phyloP scores from a whole-genome alignment of 2,329 filamentous ascomycete species.

The Calycina herbarum region DNA sequence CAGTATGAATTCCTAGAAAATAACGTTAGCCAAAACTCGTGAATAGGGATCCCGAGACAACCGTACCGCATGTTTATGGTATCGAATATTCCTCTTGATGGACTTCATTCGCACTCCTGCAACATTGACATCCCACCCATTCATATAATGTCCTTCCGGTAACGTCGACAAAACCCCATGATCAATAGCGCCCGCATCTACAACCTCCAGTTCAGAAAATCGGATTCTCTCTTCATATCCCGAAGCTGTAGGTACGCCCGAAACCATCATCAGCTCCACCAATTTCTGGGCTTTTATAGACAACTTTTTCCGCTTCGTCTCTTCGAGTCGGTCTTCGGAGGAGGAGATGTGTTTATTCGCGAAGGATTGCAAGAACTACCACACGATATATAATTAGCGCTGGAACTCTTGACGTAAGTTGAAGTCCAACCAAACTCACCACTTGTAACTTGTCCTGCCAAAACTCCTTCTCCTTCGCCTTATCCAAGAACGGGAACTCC shows the following conservation, averaged over 20 bases:
- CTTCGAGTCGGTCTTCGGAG: conserved; percentile 91
- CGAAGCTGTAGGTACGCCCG: conserved; percentile 89
- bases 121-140: conserved; percentile 97
- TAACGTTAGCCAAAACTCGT: conserved; percentile 7
- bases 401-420: neutral
- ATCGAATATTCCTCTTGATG: conserved; percentile 80
- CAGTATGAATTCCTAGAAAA: conserved; percentile 73
- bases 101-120: conserved; percentile 80
- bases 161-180: conserved; percentile 83
- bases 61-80: conserved; percentile 86
- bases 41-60: conserved; percentile 18
- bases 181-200: conserved; percentile 90
- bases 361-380: conserved; percentile 91
- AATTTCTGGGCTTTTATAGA: conserved; percentile 92
- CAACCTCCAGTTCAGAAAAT: conserved; percentile 95
- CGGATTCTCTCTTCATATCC: conserved; percentile 97
- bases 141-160: conserved; percentile 87
- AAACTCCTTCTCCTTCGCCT: conserved; percentile 97
- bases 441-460: conserved; percentile 98
- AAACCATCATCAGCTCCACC: conserved; percentile 99
- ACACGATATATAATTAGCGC: neutral
- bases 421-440: conserved; percentile 52
- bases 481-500: conserved; percentile 96
- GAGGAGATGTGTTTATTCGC: conserved; percentile 96
- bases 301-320: conserved; percentile 91